A percentile compares a stretch with the other conserved stretches of the same genome.
These are phyloP conservation scores for Fomitopsis palustris DNA, from an alignment of 1,284 basidiomycete genomes.

Conservation along the genomic window DNA sequence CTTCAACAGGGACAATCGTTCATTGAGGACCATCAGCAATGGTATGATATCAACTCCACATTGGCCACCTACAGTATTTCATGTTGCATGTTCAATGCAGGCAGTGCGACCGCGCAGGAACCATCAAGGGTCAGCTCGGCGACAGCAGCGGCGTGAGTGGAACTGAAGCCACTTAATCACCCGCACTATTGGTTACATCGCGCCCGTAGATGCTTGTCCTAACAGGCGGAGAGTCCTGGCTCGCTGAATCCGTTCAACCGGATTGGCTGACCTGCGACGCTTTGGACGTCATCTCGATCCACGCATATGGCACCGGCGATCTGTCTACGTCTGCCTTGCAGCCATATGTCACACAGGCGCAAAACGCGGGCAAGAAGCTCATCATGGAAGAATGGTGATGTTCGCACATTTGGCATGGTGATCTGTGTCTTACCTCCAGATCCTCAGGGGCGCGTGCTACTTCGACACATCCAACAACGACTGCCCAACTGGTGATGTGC, in stretches of 20 bases:
- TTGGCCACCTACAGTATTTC: neutral
- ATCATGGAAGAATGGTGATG: conserved; percentile 36
- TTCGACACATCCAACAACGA: conserved; percentile 30
- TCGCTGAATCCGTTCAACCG: conserved; percentile 31
- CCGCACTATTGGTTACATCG: neutral
- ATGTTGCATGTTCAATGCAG: conserved; percentile 9
- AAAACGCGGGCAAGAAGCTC: conserved; percentile 30
- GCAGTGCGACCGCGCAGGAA: conserved; percentile 36
- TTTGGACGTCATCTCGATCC: conserved; percentile 37
- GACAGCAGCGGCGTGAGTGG: conserved; percentile 26
- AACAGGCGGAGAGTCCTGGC: conserved; percentile 37
- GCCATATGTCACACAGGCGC: conserved; percentile 28
- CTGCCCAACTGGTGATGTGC: conserved; percentile 24
- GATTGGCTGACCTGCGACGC: conserved; percentile 31
- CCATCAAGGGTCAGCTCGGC: conserved; percentile 31
- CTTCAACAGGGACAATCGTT: conserved; percentile 21
- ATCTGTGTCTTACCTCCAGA: neutral
- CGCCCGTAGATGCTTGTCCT: conserved; percentile 29
- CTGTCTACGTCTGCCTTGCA: conserved; percentile 26
- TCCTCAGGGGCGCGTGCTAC: conserved; percentile 32
- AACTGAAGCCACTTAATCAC: neutral
- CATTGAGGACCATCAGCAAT: conserved; percentile 24
- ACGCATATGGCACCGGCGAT: conserved; percentile 36
- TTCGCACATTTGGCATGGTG: neutral
- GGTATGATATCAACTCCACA: conserved; percentile 6